These are phyloP conservation scores for Bolboschoenus planiculmis DNA, from an alignment of 176 grass and related monocot genomes.

Conservation along the genomic window DNA sequence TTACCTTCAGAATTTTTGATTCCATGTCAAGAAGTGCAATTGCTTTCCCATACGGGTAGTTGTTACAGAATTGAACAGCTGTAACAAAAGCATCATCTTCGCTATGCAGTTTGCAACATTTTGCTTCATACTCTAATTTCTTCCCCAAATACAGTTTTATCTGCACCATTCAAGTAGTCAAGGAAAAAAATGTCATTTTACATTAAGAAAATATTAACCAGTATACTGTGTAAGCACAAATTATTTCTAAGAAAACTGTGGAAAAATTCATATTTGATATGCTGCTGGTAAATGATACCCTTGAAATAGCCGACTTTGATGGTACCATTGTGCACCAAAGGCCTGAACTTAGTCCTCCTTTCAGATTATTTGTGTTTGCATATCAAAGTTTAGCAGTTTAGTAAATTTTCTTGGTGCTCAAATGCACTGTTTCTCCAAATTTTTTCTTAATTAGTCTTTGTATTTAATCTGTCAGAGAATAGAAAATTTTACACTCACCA, in stretches of 20 bases:
- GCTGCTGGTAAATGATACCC: too few relatives aligned
- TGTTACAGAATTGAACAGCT: conserved; percentile 42
- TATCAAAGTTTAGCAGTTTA: background rate
- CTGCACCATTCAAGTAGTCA: conserved; percentile 24
- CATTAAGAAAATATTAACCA: background rate
- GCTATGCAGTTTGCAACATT: conserved; percentile 28
- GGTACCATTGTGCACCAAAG: background rate
- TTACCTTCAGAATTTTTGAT: conserved; percentile 49
- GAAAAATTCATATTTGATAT: too few relatives aligned
- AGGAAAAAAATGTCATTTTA: background rate
- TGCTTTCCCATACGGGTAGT: conserved; percentile 64
- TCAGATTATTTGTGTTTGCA: background rate
- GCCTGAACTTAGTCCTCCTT: background rate
- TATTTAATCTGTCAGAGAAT: background rate
- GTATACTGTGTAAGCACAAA: background rate
- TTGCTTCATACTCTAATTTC: conserved; percentile 51
- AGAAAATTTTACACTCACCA: conserved; percentile 34
- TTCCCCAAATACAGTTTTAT: conserved; percentile 59
- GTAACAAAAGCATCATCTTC: conserved; percentile 34
- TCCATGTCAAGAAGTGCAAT: conserved; percentile 46
- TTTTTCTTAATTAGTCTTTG: background rate
- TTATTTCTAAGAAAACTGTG: background rate
- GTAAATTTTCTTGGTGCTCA: background rate
- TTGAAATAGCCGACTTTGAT: too few relatives aligned
- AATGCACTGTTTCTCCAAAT: background rate